Conservation (phyloP, 345 rosid species). For the Acer negundo region DNA sequence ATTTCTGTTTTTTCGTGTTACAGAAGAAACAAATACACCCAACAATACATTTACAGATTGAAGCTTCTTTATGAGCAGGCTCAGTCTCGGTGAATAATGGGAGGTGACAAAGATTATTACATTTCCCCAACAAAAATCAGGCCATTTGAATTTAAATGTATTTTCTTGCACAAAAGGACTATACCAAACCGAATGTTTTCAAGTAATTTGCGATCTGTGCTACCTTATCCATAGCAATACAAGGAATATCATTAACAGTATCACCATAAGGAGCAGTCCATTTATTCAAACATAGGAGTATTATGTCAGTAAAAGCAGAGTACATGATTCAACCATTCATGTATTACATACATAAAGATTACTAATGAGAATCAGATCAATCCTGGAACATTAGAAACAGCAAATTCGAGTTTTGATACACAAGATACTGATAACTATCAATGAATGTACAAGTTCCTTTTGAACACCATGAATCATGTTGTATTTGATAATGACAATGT, state of each 20-base stretch:
- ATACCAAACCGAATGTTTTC: neutral
- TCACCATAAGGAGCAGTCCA: neutral
- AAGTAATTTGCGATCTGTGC: neutral
- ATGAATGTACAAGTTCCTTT: neutral
- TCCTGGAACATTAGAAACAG: neutral
- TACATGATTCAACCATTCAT: neutral
- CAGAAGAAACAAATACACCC: neutral
- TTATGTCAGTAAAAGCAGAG: neutral
- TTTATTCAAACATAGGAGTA: neutral
- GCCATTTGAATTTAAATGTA: neutral
- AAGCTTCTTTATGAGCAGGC: neutral
- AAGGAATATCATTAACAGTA: neutral
- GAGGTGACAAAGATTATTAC: neutral
- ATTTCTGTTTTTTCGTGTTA: neutral
- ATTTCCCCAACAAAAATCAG: neutral
- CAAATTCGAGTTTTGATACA: neutral
- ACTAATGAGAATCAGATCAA: neutral
- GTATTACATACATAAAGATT: neutral
- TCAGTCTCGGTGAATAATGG: neutral
- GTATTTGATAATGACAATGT: neutral
- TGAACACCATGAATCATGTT: neutral
- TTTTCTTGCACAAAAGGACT: neutral
- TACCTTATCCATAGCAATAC: neutral
- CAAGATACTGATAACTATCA: too few species aligned
- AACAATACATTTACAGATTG: neutral